Base-by-base conservation (phyloP, 495 filamentous ascomycete species). In the Penicillium paxilli region DNA sequence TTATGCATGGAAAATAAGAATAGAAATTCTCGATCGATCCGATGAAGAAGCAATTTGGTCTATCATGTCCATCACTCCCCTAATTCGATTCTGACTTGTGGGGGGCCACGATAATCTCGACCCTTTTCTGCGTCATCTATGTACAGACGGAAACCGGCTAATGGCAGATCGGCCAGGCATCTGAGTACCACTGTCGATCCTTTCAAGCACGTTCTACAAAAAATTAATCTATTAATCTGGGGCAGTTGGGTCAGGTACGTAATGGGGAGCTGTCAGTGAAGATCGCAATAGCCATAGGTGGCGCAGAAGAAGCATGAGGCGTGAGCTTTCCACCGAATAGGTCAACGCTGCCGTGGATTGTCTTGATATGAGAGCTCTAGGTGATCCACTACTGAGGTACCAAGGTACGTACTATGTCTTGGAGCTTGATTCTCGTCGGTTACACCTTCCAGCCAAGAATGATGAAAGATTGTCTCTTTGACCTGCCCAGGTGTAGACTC, bases 61-160 rank as follows among this genome's bases (percentile, higher is more conserved):
- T n/a, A 28, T 5, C 5, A 19, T 1, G 35, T 19, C 17, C 17
- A 38, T 38, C 35, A 38, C 35, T 19, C 11, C 35, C 11, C 17
- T 6, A 2, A 38, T 38, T 38, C 8, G 35, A 16, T 14, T 2
- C 7, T 38, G 17, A 20, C 16, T 16, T 16, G 35, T 38, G 35
- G 35, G 16, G 30, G 30, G 30, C 11, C 11, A n/a, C 16, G 35
- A 16, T 11, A 28, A 28, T 38, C 35, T 38, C 17, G 19, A 24
- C 20, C 23, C 7, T 21, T 47, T 33, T n/a, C n/a, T 47, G 45
- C 45, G 45, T 47, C 45, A 47, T 47, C 35, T 38, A 17, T 5
- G n/a, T 22, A 21, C n/a, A 20, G 5, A 10, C 40, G 40, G 40
- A 42, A 42, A 42, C 40, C 40, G 40, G 40, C 40, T 42, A 11